These are phyloP conservation scores for Jatropha curcas DNA, from an alignment of 345 rosid genomes.

Conservation along the genomic window DNA sequence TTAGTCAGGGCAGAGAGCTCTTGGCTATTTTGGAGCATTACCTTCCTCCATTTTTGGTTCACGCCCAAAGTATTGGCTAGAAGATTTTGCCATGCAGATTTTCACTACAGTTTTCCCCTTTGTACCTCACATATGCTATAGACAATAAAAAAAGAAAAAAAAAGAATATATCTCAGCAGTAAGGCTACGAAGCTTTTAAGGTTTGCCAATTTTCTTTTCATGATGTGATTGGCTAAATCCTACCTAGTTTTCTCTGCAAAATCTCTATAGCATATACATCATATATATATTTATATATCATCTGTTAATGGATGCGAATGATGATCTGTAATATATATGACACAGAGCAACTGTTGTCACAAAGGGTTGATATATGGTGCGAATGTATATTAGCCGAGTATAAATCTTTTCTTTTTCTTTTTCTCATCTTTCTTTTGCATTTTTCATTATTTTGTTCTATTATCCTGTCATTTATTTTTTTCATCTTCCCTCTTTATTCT, in stretches of 20 bases:
- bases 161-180: background rate
- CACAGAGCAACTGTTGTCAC: slow-evolving; percentile 28
- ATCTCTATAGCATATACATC: slow-evolving; percentile 7
- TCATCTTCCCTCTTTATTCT: no score
- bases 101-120: slow-evolving; percentile 26
- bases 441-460: no score
- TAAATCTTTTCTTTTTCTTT: background rate
- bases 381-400: background rate
- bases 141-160: slow-evolving; percentile 25
- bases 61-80: slow-evolving; percentile 23
- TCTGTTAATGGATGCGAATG: slow-evolving; percentile 21
- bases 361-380: slow-evolving; percentile 25
- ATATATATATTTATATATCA: no score
- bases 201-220: slow-evolving; percentile 34
- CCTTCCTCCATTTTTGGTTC: slow-evolving; percentile 77
- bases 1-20: slow-evolving; percentile 54
- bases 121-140: slow-evolving; percentile 29
- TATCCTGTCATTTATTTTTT: no score
- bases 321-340: slow-evolving; percentile 25
- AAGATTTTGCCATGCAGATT: slow-evolving; percentile 12
- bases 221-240: slow-evolving; percentile 26
- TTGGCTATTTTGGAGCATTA: slow-evolving; percentile 70
- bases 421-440: background rate
- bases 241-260: background rate
- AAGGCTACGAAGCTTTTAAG: slow-evolving; percentile 26